These are phyloP conservation scores for Penicillium arizonense DNA, from an alignment of 495 filamentous ascomycete species.

Conservation along the genomic window DNA sequence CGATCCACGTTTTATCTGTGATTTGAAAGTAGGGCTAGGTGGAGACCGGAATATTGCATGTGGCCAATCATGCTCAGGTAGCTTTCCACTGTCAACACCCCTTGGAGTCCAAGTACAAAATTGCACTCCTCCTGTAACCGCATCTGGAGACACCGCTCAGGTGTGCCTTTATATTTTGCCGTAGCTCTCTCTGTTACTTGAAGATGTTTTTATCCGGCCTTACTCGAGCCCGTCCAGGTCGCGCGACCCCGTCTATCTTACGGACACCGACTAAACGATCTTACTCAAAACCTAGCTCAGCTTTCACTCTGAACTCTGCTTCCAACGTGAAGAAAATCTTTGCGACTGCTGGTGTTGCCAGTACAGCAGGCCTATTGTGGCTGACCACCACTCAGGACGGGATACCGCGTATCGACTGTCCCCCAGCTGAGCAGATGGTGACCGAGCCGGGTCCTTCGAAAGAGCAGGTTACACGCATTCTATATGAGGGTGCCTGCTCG, in stretches of 20 bases:
- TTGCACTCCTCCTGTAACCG: no score
- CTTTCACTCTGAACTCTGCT: background rate
- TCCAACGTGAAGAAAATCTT: constrained; percentile 10
- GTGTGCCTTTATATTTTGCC: no score
- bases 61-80: no score
- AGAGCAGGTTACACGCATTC: constrained; percentile 24
- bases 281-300: no score
- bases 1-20: no score
- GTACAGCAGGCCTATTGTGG: constrained; percentile 25
- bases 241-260: constrained; percentile 8
- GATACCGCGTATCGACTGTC: constrained; percentile 16
- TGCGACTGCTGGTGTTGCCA: constrained; percentile 12
- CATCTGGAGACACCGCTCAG: no score
- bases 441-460: constrained; percentile 15
- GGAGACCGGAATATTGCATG: no score
- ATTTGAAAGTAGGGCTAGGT: no score
- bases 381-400: constrained; percentile 13
- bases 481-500: constrained; percentile 31
- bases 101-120: no score
- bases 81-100: no score
- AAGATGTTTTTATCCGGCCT: constrained; percentile 1
- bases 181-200: no score
- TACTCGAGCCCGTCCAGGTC: constrained; percentile 13
- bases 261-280: constrained; percentile 12
- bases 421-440: constrained; percentile 11